Evolutionary conservation across 1,139 yeast genomes (phyloP), one percentile per base, ranked within the genome.

Genomic region (Lizanozyma gosingica): DNA sequence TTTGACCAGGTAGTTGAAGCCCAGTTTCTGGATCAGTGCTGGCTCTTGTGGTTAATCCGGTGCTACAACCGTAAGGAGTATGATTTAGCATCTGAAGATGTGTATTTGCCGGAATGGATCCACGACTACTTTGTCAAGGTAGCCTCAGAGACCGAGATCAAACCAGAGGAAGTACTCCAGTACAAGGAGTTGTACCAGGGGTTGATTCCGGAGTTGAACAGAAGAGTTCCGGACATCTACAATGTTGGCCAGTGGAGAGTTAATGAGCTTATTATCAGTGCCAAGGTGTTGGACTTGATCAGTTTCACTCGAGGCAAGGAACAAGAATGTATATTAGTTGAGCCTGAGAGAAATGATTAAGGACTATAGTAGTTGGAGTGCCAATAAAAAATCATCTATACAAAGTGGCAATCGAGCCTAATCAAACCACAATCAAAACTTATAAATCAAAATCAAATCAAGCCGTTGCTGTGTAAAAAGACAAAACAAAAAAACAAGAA

Each of bases 1-100:
- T 79, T 71, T 49, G 80, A 76, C 9, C 76, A 73, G 35, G 52
- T 82, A 14, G 51, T 72, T 1, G 65, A 66, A 6, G 54, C 65
- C 35, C 67, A 70, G 39, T 65, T 78, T 38, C 65, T 76, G 45
- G 82, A 80, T 47, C 83, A 80, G 49, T 73, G 76, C 3, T 65
- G 84, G 62, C 56, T 81, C 14, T 56, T 83, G 36, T 83, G 81
- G 75, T 63, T 83, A 27, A 75, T 83, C 37, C 65, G 88, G 45
- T 71, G 77, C 43, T 65, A 67, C 42, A 82, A 80, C 52, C 65
- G 63, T 41, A 57, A 62, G 3, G 58, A 58, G 4, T 72, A 73
- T 42, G 59, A 51, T 27, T 47, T 55, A 18, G 48, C 52, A 6
- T 58, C 55, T 11, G 60, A 58, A 2, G 64, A 61, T 2, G 57